Percentiles rank a stretch among this genome's conserved stretches.
These are phyloP conservation scores for Penicillium sp. DNA, from an alignment of 2,329 filamentous ascomycete genomes.

Conservation along the genomic window DNA sequence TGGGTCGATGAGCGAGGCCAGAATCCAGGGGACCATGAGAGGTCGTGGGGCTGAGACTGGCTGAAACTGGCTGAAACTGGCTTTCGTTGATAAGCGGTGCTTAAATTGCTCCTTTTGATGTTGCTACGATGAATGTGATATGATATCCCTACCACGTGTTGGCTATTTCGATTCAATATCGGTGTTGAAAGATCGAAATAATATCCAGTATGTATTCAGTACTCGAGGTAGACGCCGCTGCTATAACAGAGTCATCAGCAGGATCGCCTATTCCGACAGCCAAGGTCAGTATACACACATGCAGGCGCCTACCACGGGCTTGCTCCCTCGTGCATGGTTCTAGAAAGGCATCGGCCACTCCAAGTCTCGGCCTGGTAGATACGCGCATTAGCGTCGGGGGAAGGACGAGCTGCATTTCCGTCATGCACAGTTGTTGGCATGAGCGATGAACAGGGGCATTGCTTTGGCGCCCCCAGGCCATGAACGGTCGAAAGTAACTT, in stretches of 20 bases:
- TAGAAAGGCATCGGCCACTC: constrained; percentile 16
- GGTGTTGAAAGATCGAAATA: not conserved
- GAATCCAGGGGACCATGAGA: not conserved
- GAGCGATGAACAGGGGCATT: constrained; percentile 10
- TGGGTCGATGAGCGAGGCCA: not conserved
- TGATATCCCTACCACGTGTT: not conserved
- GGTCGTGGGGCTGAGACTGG: constrained; percentile 10
- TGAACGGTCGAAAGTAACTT: constrained; percentile 13
- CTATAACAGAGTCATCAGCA: not conserved
- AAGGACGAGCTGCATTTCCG: constrained; percentile 28
- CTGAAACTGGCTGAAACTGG: constrained; percentile 7
- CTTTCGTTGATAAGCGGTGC: not conserved
- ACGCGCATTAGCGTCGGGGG: constrained; percentile 34
- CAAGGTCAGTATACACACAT: constrained; percentile 7
- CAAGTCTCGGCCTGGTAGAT: constrained; percentile 12
- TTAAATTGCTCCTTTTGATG: not conserved
- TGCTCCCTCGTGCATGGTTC: constrained; percentile 14
- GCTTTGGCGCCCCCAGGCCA: constrained; percentile 9
- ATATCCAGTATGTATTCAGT: not conserved
- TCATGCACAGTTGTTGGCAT: constrained; percentile 14
- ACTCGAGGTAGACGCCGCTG: not conserved
- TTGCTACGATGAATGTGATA: not conserved
- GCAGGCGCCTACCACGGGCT: not conserved
- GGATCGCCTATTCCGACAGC: constrained; percentile 8
- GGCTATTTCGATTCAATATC: not conserved